A percentile compares a stretch with the other conserved stretches of the same genome.
These are phyloP conservation scores for Cylindricascospora bacillispora DNA, from an alignment of 1,139 yeast genomes.

Conservation along the genomic window DNA sequence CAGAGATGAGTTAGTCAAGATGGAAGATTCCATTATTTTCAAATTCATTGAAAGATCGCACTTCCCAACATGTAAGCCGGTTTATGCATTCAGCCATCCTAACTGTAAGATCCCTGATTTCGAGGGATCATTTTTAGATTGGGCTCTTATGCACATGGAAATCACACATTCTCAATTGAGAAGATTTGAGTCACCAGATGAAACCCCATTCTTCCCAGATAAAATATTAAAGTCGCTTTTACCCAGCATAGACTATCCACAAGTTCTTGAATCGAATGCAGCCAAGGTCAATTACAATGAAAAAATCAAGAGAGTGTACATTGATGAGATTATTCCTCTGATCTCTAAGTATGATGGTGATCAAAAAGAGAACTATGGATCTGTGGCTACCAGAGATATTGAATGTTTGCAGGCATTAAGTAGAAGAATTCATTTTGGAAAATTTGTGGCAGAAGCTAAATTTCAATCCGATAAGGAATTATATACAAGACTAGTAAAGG, in stretches of 20 bases:
- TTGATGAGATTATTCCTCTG: constrained; percentile 57
- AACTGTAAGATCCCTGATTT: constrained; percentile 43
- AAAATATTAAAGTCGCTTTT: constrained; percentile 53
- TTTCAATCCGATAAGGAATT: constrained; percentile 53
- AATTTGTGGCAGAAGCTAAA: constrained; percentile 93
- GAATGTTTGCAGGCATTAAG: constrained; percentile 79
- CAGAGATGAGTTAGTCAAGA: constrained; percentile 70
- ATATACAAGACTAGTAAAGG: constrained; percentile 52
- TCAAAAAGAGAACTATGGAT: constrained; percentile 77
- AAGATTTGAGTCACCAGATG: constrained; percentile 91
- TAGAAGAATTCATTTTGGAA: constrained; percentile 93
- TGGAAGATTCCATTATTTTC: constrained; percentile 95
- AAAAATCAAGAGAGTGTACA: constrained; percentile 55
- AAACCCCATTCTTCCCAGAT: constrained; percentile 78
- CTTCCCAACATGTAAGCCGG: constrained; percentile 63
- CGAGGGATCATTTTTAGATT: constrained; percentile 75
- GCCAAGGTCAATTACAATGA: constrained; percentile 66
- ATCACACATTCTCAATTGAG: constrained; percentile 72
- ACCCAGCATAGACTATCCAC: constrained; percentile 72
- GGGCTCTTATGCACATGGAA: constrained; percentile 71
- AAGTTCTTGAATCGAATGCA: constrained; percentile 59
- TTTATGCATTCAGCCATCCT: constrained; percentile 50
- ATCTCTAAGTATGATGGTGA: constrained; percentile 61
- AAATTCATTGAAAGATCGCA: constrained; percentile 88
- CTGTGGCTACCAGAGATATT: constrained; percentile 74